Evolutionary conservation across 31 red algal species (phyloP).

Genomic region (Odonthalia washingtoniensis): DNA sequence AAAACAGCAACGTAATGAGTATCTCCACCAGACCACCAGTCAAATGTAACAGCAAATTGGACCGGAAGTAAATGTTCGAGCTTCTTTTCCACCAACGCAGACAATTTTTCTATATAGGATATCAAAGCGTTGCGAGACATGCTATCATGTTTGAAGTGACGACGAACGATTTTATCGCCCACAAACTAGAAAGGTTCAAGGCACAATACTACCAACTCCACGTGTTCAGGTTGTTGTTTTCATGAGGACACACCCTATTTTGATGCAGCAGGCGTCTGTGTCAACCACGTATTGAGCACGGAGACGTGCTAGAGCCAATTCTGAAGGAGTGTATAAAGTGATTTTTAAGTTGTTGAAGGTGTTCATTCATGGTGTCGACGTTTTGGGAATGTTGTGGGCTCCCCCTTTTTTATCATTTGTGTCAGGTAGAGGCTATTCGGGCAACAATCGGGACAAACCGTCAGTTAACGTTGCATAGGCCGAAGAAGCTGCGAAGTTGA

Average conservation of each 20-base stretch:
- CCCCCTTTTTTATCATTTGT: neutral
- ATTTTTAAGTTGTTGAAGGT: neutral
- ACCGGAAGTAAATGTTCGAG: no score
- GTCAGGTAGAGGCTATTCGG: conserved; percentile 9
- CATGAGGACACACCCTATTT: conserved; percentile 28
- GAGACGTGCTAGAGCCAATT: conserved; percentile 4
- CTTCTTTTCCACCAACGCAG: no score
- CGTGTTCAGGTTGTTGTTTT: conserved; percentile 6
- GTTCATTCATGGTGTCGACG: conserved; percentile 11
- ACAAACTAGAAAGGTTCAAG: no score
- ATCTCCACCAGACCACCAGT: no score
- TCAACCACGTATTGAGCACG: neutral
- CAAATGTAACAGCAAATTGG: no score
- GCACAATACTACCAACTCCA: no score
- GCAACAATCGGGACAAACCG: conserved; percentile 18
- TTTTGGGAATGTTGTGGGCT: neutral
- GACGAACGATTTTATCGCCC: no score
- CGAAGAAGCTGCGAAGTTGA: neutral
- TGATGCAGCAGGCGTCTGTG: conserved; percentile 31
- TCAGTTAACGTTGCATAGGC: conserved; percentile 6
- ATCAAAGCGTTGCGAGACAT: no score
- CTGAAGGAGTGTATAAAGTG: neutral
- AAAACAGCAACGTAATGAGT: no score
- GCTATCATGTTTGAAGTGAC: no score
- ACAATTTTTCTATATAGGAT: no score